Percentiles rank a stretch among this genome's conserved stretches.
phyloP scores from a whole-genome alignment of 2,329 filamentous ascomycete species.

The Nothomitra cinnamomea region DNA sequence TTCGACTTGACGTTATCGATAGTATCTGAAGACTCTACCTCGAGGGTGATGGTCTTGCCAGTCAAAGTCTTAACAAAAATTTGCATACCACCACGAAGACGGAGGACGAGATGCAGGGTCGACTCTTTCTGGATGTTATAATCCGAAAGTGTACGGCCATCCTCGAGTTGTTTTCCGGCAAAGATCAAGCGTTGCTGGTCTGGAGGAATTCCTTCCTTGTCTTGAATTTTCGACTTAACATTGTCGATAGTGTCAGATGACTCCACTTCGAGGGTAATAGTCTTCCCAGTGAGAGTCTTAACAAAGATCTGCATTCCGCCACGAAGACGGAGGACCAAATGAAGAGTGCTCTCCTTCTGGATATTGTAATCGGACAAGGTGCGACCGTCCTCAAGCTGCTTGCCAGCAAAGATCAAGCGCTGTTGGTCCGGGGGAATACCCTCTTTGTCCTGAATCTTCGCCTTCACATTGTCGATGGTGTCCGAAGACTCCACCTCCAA shows the following conservation, averaged over 20 bases:
- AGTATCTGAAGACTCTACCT: conserved; percentile 77
- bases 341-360: conserved; percentile 49
- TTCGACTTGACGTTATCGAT: conserved; percentile 92
- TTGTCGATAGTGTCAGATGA: conserved; percentile 84
- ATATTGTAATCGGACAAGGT: conserved; percentile 39
- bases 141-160: conserved; percentile 75
- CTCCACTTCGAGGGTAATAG: conserved; percentile 49
- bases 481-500: conserved; percentile 32
- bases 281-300: conserved; percentile 44
- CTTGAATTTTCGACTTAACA: conserved; percentile 92
- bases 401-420: conserved; percentile 39
- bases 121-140: conserved; percentile 96
- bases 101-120: conserved; percentile 70
- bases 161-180: conserved; percentile 89
- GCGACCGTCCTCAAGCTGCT: conserved; percentile 40
- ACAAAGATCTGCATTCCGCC: conserved; percentile 45
- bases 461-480: conserved; percentile 37
- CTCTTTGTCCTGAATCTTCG: conserved; percentile 43
- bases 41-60: conserved; percentile 86
- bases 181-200: conserved; percentile 96
- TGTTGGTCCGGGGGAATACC: conserved; percentile 41
- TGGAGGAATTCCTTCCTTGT: conserved; percentile 92
- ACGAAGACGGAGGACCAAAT: conserved; percentile 58
- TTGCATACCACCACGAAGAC: conserved; percentile 65
- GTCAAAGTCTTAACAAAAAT: conserved; percentile 41